Evolutionary conservation across 1,284 basidiomycete genomes (phyloP), one percentile per base, ranked within the genome.

Genomic region (Rhizoctonia solani): DNA sequence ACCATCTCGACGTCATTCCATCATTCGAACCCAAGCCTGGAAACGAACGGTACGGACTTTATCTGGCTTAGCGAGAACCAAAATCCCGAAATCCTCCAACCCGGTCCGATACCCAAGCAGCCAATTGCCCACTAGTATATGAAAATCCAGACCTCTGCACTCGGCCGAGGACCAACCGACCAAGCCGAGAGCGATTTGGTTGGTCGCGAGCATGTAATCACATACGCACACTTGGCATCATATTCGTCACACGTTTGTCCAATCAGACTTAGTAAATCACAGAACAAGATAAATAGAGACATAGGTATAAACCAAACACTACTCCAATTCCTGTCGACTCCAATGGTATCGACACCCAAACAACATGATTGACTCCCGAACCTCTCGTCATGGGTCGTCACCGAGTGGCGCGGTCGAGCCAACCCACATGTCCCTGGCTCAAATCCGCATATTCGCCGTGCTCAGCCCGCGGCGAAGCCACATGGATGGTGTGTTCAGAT

Each of bases 401-500:
- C 32, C 32, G 32, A 34, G 32, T 34, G 32, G 32, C 4, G 32
- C 32, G 32, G 32, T 11, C 32, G 11, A 34, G 32, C 32, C 32
- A 34, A 11, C 32, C 4, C 32, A 34, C 32, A 34, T 11, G 32
- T 11, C 4, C 32, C 11, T 11, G 4, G 32, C 14, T 44, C 14
- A 44, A 11, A 61, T 9, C 58, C 42, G 46, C 58, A 61, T 61
- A 29, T 61, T 46, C 30, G 14, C 58, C 16, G 34, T 61, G 32
- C 58, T 61, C 25, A 61, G 32, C 32, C 58, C 58, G 23, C 58
- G 47, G 14, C 58, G 44, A 14, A 21, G 14, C 58, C 58, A 61
- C 58, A 61, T 61, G 19, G 58, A 61, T 13, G 58, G 30, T 32
- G 58, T 50, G 50, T 50, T 50, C 58, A 61, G 32, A 52, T 61